Evolutionary conservation across 352 stramenopile species (phyloP), one percentile per base, ranked within the genome.

Genomic region (Globisporangium acanthophoron): DNA sequence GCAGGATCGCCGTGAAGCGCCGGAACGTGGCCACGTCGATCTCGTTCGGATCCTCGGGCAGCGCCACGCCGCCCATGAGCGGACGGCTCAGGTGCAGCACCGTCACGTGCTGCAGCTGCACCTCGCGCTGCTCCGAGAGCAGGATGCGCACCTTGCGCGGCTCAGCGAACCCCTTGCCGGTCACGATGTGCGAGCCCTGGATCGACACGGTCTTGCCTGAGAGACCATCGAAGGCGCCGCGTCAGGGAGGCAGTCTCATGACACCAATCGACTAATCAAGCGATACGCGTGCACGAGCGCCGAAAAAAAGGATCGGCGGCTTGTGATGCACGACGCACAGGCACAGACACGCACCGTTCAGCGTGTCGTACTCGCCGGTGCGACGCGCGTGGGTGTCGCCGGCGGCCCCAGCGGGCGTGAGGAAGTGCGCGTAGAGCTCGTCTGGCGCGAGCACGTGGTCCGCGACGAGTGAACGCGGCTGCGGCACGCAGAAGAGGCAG

Each of bases 81-180:
- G 83, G 80, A n/a, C 80, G 72, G 59, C 80, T 92, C 41, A 87
- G 56, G 62, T 90, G 77, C 48, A 92, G 64, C 52, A 92, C 70
- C 21, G 71, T 86, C 53, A 90, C 64, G 24, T 74, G 57, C 59
- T 90, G 80, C 33, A 64, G 58, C 1, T 73, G 59, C 21, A 90
- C 63, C 53, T 81, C 73, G 18, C 67, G 73, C 52, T 74, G 67
- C 58, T 90, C 80, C 0, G 80, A 88, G 59, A 92, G 65, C 50
- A 92, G 57, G 49, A 92, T 88, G 27, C 83, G 71, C 24, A 92
- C 78, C 58, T 85, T 77, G 45, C 83, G 67, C 20, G 56, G 56
- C 27, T 81, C 78, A 1, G 51, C 54, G 65, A 90, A 90, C 11
- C 83, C 80, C 5, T 57, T 60, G 0, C 65, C 57, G 5, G 80